These are phyloP conservation scores for Metschnikowia koreensis DNA, from an alignment of 805 yeast species.

Conservation along the genomic window DNA sequence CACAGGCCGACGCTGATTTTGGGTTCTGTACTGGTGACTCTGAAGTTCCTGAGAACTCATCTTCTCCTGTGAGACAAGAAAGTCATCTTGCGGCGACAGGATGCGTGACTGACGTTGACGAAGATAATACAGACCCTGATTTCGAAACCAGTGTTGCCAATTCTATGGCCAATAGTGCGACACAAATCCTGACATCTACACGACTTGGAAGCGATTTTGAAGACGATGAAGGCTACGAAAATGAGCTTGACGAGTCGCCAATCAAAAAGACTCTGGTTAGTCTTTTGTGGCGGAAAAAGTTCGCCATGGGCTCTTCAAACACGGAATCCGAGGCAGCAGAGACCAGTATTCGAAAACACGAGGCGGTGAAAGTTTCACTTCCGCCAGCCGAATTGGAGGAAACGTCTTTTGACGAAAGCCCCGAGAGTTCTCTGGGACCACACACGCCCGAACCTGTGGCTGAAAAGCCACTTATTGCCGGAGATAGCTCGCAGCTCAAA, in stretches of 20 bases:
- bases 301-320: slow-evolving; percentile 9
- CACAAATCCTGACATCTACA: slow-evolving; percentile 11
- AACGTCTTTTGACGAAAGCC: neutral
- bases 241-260: slow-evolving; percentile 44
- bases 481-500: slow-evolving; percentile 3
- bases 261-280: slow-evolving; percentile 20
- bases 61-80: slow-evolving; percentile 24
- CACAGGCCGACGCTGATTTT: slow-evolving; percentile 10
- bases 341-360: neutral
- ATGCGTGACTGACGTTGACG: slow-evolving; percentile 19
- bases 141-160: neutral
- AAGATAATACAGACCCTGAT: slow-evolving; percentile 4
- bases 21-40: slow-evolving; percentile 28
- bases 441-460: slow-evolving; percentile 6
- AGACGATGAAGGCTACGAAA: slow-evolving; percentile 29
- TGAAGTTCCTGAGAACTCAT: slow-evolving; percentile 29
- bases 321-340: neutral
- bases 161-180: slow-evolving; percentile 12
- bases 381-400: neutral
- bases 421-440: slow-evolving; percentile 10
- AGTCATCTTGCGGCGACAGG: slow-evolving; percentile 5
- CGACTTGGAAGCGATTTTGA: slow-evolving; percentile 10
- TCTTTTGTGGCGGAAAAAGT: slow-evolving; percentile 14
- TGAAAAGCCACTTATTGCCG: neutral
- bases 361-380: slow-evolving; percentile 5